Evolutionary conservation across 2,329 filamentous ascomycete species (phyloP).

Genomic region (Aspergillus candidus): DNA sequence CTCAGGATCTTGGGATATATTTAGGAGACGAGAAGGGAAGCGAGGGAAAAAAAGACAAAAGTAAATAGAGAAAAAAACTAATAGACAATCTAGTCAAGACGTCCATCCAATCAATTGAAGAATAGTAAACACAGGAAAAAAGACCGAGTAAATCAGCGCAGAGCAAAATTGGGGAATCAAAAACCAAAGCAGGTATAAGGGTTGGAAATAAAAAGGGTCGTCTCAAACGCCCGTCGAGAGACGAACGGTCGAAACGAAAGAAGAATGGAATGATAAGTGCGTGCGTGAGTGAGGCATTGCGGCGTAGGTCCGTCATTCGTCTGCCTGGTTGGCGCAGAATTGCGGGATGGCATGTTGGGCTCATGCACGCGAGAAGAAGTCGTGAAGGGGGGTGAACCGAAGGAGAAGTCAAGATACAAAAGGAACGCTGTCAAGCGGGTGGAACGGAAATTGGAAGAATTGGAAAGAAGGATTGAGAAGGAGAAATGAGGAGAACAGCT

Average conservation of each 20-base stretch:
- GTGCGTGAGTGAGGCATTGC: slow-evolving; percentile 4
- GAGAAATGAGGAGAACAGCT: neutral
- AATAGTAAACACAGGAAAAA: too few relatives aligned
- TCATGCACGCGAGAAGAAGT: neutral
- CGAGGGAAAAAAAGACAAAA: slow-evolving; percentile 7
- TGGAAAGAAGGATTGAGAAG: slow-evolving; percentile 5
- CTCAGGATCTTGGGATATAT: too few relatives aligned
- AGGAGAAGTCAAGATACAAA: slow-evolving; percentile 2
- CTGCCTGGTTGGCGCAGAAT: slow-evolving; percentile 1
- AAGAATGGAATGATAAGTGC: too few relatives aligned
- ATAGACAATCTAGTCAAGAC: too few relatives aligned
- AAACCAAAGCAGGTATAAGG: too few relatives aligned
- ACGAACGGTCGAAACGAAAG: too few relatives aligned
- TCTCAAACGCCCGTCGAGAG: too few relatives aligned
- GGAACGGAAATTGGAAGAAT: slow-evolving; percentile 4
- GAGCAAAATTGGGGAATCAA: too few relatives aligned
- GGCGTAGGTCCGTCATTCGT: slow-evolving; percentile 11
- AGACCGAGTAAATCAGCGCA: too few relatives aligned
- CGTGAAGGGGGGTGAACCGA: neutral
- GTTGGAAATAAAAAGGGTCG: too few relatives aligned
- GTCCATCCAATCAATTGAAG: too few relatives aligned
- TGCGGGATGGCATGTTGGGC: neutral
- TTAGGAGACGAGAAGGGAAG: slow-evolving; percentile 4
- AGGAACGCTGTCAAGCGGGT: neutral
- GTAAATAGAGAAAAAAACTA: too few relatives aligned